Base-by-base conservation (phyloP, 1,284 basidiomycete species). In the Cutaneotrichosporon sp. region DNA sequence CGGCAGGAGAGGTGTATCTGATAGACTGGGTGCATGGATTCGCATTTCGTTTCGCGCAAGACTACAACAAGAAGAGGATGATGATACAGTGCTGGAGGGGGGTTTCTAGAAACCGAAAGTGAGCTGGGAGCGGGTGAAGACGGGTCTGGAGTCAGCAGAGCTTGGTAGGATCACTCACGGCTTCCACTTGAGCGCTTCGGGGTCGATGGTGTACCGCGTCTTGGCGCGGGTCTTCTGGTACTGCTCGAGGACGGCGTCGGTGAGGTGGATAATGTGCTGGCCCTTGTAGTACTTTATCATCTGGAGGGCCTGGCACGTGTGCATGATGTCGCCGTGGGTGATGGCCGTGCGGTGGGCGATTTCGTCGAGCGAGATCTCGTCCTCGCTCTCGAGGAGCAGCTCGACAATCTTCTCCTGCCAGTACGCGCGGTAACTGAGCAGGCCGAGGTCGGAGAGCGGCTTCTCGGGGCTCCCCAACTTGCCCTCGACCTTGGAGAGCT, bases 351-450 rank as follows among this genome's bases (percentile, higher is more conserved):
- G 91, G 76, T 95, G 91, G 6, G 97, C 93, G 68, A 99, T 97
- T 72, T 99, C 97, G 72, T 99, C 97, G 69, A 99, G 91, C 76
- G 89, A 92, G 64, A 98, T 84, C 67, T 86, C 85, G 62, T 89
- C 87, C 58, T 81, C 75, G 25, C 86, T 86, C 67, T 84, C 86
- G 66, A 97, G 81, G 52, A 99, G 82, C 33, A 95, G 83, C 62
- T 97, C 95, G 69, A 99, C 89, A 73, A 99, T 98, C 59, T 90
- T 92, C 79, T 98, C 95, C 64, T 91, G 90, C 97, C 97, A 99
- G 76, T 95, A 99, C 31, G 95, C 92, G 56, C 95, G 86, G 79
- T 99, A 99, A 52, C 91, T 84, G 64, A 99, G 82, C 66, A 99
- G 81, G 42, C 97, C 97, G 56, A 99, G 83, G 82, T 99, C 97